Evolutionary conservation across 768 basidiomycete species (phyloP).

Genomic region (Mycena latifolia): DNA sequence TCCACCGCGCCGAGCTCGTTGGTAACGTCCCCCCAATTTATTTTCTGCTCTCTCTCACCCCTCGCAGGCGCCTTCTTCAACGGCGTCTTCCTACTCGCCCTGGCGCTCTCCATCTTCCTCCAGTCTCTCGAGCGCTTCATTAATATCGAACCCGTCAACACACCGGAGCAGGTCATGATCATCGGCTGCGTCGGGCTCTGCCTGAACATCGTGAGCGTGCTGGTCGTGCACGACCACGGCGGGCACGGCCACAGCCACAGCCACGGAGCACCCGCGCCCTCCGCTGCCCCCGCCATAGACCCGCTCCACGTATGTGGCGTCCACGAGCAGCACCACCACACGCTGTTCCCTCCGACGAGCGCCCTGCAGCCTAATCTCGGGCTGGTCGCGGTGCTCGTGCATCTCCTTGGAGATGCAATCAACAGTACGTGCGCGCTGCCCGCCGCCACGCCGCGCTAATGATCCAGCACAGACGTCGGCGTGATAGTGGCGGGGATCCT

Average conservation of each 20-base stretch:
- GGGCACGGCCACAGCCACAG: constrained; percentile 50
- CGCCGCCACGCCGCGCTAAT: not conserved
- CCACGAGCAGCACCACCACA: constrained; percentile 63
- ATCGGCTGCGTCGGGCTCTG: constrained; percentile 61
- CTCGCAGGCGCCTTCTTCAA: constrained; percentile 65
- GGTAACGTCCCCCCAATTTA: constrained; percentile 47
- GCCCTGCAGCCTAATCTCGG: constrained; percentile 57
- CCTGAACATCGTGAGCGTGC: constrained; percentile 61
- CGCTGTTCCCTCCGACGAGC: constrained; percentile 50
- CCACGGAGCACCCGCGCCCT: constrained; percentile 29
- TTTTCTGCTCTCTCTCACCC: constrained; percentile 4
- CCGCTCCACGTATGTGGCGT: constrained; percentile 26
- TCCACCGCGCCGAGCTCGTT: constrained; percentile 67
- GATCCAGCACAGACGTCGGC: constrained; percentile 56
- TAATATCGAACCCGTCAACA: constrained; percentile 56
- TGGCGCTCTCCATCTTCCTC: constrained; percentile 65
- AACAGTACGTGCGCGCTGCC: constrained; percentile 54
- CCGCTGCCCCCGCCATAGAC: constrained; percentile 14
- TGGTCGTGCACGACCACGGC: constrained; percentile 63
- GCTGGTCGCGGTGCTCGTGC: constrained; percentile 60
- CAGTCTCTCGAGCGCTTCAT: constrained; percentile 69
- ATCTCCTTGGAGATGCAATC: constrained; percentile 65
- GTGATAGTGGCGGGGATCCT: constrained; percentile 65
- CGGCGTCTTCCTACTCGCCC: constrained; percentile 64
- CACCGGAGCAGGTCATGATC: constrained; percentile 59